Conservation (phyloP, 78 protist species). For the Paulinella micropora region DNA sequence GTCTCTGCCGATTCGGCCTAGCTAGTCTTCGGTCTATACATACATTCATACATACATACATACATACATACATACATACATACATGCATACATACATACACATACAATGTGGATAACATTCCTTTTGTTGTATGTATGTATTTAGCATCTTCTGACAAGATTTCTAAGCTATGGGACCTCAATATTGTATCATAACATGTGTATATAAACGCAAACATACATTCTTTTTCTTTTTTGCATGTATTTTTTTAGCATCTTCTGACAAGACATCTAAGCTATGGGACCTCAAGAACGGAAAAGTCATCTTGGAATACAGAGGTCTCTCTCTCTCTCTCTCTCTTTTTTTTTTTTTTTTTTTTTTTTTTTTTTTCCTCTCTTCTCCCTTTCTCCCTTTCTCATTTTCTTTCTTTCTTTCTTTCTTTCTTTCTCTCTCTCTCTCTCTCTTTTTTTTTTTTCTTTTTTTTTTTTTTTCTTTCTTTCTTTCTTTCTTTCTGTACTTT, state of each 20-base stretch:
- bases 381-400: too few species aligned
- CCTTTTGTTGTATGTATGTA: neutral
- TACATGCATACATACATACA: neutral
- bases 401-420: too few species aligned
- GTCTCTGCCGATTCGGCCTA: neutral
- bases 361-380: too few species aligned
- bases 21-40: neutral
- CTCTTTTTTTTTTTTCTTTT: too few species aligned
- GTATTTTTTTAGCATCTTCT: constrained; percentile 43
- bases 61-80: neutral
- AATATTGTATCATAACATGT: neutral
- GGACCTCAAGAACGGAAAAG: constrained; percentile 48
- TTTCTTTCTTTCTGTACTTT: neutral
- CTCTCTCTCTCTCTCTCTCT: too few species aligned
- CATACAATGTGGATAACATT: neutral
- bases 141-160: neutral
- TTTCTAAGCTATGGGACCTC: neutral
- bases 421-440: too few species aligned
- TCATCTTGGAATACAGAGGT: neutral
- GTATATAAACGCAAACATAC: neutral
- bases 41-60: neutral
- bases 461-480: too few species aligned
- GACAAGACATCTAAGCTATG: constrained; percentile 72
- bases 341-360: too few species aligned
- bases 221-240: neutral